Evolutionary conservation across 768 basidiomycete genomes (phyloP).

Genomic region (Termitomyces sp.): DNA sequence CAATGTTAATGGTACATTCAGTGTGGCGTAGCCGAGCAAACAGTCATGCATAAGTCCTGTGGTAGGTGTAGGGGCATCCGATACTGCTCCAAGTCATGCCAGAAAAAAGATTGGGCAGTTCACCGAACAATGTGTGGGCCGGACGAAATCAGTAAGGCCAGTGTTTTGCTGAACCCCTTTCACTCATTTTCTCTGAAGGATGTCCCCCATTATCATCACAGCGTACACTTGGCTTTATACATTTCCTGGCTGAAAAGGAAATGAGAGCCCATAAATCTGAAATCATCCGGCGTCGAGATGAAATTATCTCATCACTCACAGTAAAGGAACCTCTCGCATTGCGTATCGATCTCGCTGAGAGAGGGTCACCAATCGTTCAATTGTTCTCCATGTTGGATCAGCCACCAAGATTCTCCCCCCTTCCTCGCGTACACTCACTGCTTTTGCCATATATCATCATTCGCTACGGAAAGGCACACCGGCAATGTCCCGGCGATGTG

Average conservation of each 20-base stretch:
- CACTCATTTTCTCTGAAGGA: neutral
- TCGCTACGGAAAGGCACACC: neutral
- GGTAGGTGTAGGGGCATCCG: neutral
- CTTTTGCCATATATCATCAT: neutral
- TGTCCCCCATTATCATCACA: neutral
- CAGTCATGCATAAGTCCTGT: neutral
- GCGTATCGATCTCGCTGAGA: neutral
- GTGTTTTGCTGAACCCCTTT: neutral
- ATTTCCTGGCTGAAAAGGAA: neutral
- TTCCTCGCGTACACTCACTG: neutral
- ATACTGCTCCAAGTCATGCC: slow-evolving; percentile 2
- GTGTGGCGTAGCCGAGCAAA: neutral
- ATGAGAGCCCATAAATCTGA: neutral
- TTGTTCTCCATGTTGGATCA: neutral
- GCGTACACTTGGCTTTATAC: slow-evolving; percentile 1
- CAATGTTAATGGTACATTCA: neutral
- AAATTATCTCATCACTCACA: neutral
- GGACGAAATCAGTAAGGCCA: neutral
- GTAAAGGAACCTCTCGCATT: neutral
- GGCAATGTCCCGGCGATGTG: neutral
- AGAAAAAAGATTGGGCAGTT: neutral
- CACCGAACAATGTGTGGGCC: neutral
- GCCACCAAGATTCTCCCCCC: neutral
- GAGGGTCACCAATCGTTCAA: neutral
- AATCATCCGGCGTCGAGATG: neutral